Evolutionary conservation across 225 moss, liverwort and hornwort genomes (phyloP).

Genomic region (Ulota crispa): DNA sequence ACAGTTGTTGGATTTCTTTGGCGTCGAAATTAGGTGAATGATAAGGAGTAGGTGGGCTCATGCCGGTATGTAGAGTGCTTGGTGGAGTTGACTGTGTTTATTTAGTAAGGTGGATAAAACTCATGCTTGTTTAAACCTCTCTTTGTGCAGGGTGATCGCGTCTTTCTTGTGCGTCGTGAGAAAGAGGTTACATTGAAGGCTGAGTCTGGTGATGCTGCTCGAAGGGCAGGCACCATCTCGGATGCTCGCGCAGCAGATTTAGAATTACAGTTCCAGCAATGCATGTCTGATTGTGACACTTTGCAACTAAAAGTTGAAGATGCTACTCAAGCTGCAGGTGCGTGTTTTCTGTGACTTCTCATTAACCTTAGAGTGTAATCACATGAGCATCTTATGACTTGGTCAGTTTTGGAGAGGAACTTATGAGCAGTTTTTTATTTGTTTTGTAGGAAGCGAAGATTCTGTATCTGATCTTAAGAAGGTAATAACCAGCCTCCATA

Average conservation of each 20-base stretch:
- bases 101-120: not conserved
- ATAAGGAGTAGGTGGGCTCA: conserved; percentile 4
- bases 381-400: not conserved
- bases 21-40: conserved; percentile 9
- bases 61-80: conserved; percentile 2
- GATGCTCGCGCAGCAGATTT: conserved; percentile 77
- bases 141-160: conserved; percentile 65
- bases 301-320: conserved; percentile 83
- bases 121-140: not conserved
- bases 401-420: not conserved
- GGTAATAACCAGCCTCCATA: conserved; percentile 80
- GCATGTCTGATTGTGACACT: conserved; percentile 81
- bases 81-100: conserved; percentile 4
- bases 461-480: conserved; percentile 83
- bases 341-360: conserved; percentile 14
- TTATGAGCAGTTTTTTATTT: not conserved
- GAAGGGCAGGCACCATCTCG: conserved; percentile 59
- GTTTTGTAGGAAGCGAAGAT: conserved; percentile 70
- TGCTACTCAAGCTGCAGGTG: conserved; percentile 71
- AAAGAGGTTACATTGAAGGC: conserved; percentile 71
- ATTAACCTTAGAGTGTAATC: not conserved
- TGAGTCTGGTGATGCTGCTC: conserved; percentile 73
- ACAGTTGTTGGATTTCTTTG: not conserved
- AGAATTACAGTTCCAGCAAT: conserved; percentile 81
- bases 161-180: conserved; percentile 57